Evolutionary conservation across 1,139 yeast genomes (phyloP).

Genomic region (Saccharomyces uvarum): DNA sequence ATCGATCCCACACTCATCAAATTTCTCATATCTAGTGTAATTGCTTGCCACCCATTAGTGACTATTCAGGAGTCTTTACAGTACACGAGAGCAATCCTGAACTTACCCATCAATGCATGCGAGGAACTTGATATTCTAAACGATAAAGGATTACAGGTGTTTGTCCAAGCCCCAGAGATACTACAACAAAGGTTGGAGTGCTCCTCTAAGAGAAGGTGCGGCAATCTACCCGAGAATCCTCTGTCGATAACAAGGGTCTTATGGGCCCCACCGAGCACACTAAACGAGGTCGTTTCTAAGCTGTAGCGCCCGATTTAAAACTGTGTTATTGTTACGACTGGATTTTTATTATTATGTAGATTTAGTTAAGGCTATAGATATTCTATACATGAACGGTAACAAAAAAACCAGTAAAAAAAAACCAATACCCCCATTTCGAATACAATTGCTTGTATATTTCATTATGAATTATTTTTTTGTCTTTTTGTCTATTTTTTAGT

Average conservation of each 20-base stretch:
- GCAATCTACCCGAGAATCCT: neutral
- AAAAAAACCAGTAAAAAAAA: neutral
- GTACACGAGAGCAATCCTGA: slow-evolving; percentile 4
- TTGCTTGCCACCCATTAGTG: slow-evolving; percentile 19
- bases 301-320: neutral
- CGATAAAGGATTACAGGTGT: neutral
- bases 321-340: neutral
- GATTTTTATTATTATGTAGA: neutral
- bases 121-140: neutral
- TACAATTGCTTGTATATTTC: neutral
- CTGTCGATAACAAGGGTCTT: neutral
- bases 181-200: neutral
- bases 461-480: neutral
- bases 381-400: neutral
- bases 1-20: slow-evolving; percentile 24
- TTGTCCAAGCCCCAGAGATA: neutral
- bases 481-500: neutral
- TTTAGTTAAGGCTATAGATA: neutral
- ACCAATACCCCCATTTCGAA: neutral
- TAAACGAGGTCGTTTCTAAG: neutral
- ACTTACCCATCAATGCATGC: neutral
- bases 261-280: neutral
- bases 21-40: slow-evolving; percentile 22
- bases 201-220: neutral
- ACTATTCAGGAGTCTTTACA: slow-evolving; percentile 25